Percentiles rank a stretch among this genome's conserved stretches.
phyloP scores from a whole-genome alignment of 129 eudicot genomes.

The Rutidosis leptorrhynchoides region DNA sequence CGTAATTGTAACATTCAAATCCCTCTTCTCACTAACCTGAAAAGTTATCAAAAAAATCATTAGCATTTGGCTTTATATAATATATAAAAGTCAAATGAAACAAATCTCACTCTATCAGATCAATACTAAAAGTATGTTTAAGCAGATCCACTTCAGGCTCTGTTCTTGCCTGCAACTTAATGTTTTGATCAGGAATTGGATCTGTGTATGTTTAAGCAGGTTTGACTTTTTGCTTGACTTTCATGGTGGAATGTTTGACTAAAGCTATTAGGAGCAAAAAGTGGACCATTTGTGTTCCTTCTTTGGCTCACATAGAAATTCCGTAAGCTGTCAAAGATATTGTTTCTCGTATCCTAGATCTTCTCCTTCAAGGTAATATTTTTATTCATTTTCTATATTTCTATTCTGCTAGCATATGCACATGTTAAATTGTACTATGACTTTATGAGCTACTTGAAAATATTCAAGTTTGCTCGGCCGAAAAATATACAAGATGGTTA shows the following conservation, averaged over 20 bases:
- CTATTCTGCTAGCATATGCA: neutral
- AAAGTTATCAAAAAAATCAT: conserved; percentile 11
- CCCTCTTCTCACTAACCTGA: conserved; percentile 85
- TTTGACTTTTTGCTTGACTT: neutral
- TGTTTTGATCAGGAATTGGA: too few relatives aligned
- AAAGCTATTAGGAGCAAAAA: neutral
- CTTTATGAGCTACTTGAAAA: neutral
- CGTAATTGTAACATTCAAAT: conserved; percentile 54
- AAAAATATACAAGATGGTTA: neutral
- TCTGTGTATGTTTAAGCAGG: neutral
- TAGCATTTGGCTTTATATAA: neutral
- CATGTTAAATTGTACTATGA: neutral
- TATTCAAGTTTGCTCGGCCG: too few relatives aligned
- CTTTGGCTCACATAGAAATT: neutral
- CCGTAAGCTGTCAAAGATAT: neutral
- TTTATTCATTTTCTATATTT: neutral
- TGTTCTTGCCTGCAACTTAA: neutral
- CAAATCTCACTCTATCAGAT: neutral
- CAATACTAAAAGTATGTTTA: too few relatives aligned
- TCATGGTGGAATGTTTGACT: neutral
- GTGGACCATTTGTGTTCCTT: neutral
- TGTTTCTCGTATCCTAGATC: neutral
- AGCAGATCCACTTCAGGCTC: neutral
- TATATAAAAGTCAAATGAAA: neutral
- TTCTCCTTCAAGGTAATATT: neutral